phyloP scores from a whole-genome alignment of 2,329 filamentous ascomycete genomes.

The Ophiostoma perfectum region DNA sequence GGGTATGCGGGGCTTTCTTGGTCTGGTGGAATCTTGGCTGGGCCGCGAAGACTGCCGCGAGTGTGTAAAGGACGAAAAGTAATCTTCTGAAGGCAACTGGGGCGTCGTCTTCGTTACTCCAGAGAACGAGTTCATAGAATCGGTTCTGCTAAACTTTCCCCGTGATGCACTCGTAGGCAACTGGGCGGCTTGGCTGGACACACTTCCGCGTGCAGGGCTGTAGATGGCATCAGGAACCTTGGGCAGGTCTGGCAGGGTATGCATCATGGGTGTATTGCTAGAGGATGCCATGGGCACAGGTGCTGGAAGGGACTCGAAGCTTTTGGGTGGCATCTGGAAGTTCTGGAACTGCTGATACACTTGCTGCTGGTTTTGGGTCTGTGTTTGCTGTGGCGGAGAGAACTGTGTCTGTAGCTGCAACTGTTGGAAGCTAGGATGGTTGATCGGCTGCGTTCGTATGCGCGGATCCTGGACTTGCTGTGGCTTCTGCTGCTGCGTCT shows the following conservation, averaged over 20 bases:
- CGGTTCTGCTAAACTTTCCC: constrained; percentile 56
- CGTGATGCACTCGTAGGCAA: constrained; percentile 61
- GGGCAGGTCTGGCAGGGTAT: constrained; percentile 51
- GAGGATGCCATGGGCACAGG: background rate
- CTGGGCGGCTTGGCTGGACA: constrained; percentile 59
- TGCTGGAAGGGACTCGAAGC: constrained; percentile 15
- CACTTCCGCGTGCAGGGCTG: constrained; percentile 67
- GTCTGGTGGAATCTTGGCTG: constrained; percentile 29
- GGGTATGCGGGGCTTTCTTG: constrained; percentile 39
- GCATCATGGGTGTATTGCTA: constrained; percentile 19
- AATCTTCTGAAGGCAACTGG: constrained; percentile 30
- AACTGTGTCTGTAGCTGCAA: constrained; percentile 14
- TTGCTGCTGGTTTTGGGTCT: constrained; percentile 19
- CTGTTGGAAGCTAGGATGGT: constrained; percentile 36
- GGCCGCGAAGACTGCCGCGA: constrained; percentile 29
- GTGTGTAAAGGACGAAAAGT: constrained; percentile 29
- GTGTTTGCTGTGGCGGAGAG: constrained; percentile 34
- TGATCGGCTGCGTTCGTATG: constrained; percentile 47
- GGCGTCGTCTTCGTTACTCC: constrained; percentile 25
- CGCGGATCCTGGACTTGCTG: constrained; percentile 47
- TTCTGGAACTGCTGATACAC: constrained; percentile 20
- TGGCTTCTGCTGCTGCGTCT: constrained; percentile 25
- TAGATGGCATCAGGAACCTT: constrained; percentile 71
- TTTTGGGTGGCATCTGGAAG: constrained; percentile 16
- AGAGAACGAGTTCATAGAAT: constrained; percentile 43